phyloP scores from a whole-genome alignment of 2,329 filamentous ascomycete species.

The Myrmaecium sp. region DNA sequence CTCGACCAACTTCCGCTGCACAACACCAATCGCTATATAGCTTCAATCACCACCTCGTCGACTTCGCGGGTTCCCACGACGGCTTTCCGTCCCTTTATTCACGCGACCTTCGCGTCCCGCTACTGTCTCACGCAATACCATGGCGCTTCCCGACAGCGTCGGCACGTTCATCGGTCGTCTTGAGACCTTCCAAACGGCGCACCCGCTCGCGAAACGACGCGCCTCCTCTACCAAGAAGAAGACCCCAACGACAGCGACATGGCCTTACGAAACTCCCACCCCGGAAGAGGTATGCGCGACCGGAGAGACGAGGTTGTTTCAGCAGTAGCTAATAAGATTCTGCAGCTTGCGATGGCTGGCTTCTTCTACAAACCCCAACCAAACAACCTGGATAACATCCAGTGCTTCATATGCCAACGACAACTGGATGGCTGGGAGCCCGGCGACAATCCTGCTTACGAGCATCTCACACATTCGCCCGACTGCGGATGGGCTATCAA shows the following conservation, averaged over 20 bases:
- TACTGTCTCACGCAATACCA: no score
- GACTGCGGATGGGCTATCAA: slow-evolving; percentile 76
- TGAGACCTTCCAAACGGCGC: slow-evolving; percentile 55
- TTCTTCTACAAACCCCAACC: slow-evolving; percentile 73
- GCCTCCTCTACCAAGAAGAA: slow-evolving; percentile 46
- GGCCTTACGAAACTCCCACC: slow-evolving; percentile 60
- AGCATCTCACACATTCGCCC: slow-evolving; percentile 71
- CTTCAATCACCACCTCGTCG: no score
- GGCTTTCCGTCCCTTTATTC: not conserved
- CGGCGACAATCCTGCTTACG: slow-evolving; percentile 63
- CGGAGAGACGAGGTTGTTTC: not conserved
- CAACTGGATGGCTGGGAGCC: slow-evolving; percentile 84
- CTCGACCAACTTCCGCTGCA: no score
- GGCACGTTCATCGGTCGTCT: slow-evolving; percentile 59
- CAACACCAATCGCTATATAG: no score
- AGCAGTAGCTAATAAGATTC: slow-evolving; percentile 7
- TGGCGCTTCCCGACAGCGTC: slow-evolving; percentile 28
- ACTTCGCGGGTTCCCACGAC: no score
- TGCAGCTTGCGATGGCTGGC: slow-evolving; percentile 71
- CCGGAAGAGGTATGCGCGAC: slow-evolving; percentile 40
- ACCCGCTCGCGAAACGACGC: slow-evolving; percentile 50
- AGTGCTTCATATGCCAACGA: slow-evolving; percentile 74
- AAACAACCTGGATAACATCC: slow-evolving; percentile 68
- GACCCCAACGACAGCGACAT: slow-evolving; percentile 40
- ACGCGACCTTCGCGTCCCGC: not conserved